Base-by-base conservation (phyloP, 2,329 filamentous ascomycete genomes). In the Teratosphaeria epicoccoides region DNA sequence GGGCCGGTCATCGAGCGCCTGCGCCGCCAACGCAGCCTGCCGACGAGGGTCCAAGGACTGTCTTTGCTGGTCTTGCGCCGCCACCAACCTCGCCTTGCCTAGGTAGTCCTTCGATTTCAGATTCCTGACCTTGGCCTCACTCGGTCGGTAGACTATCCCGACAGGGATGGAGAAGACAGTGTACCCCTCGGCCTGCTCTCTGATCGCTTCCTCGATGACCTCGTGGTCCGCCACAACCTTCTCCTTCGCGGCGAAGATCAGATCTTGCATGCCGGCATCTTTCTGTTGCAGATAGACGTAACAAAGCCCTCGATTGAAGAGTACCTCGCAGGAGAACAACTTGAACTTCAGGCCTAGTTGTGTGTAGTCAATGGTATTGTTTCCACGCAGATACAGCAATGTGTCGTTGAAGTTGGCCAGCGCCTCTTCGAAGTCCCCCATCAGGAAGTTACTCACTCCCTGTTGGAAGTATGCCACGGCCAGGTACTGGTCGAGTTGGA, bases 351-450 rank as follows among this genome's bases (percentile, higher is more conserved):
- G 79, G 20, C 93, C 93, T 47, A 98, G 72, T 69, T 98, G 93
- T 55, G 95, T 88, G 70, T 98, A 98, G 71, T 98, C 90, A 71
- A 98, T 98, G 73, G 93, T 88, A 52, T 88, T 90, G 74, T 98
- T 97, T 56, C 93, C 93, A 64, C 93, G 82, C 45, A 98, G 79
- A 70, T 97, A 97, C 43, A 96, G 75, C 40, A 98, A 76, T 0
- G 93, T 96, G 66, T 98, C 93, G 74, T 98, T 98, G 78, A 98
- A 98, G 72, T 97, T 97, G 60, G 90, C 90, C 55, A 97, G 76
- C 17, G 93, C 93, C 70, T 97, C 93, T 68, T 97, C 90, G 61
- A 97, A 97, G 67, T 98, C 93, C 54, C 91, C 91, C 51, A 97
- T 81, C 47, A 98, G 76, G 70, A 98, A 98, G 69, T 97, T 98